These are phyloP conservation scores for Raffaelea ambrosiae DNA, from an alignment of 2,329 filamentous ascomycete genomes.

Conservation along the genomic window DNA sequence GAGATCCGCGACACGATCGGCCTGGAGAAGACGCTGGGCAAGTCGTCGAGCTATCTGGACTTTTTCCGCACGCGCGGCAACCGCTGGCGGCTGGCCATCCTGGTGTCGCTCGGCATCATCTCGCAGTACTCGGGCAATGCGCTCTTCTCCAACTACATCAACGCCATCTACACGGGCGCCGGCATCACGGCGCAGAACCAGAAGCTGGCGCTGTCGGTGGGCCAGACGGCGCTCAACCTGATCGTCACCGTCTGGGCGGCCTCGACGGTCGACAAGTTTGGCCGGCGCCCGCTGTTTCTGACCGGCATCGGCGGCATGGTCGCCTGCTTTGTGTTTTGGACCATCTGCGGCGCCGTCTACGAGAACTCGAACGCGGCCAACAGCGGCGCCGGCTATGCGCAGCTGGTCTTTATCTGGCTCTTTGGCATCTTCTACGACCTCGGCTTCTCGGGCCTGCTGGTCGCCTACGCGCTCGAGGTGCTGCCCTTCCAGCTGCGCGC, in stretches of 20 bases:
- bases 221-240: slow-evolving; percentile 51
- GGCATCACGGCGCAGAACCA: slow-evolving; percentile 49
- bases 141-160: slow-evolving; percentile 59
- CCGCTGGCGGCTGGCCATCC: slow-evolving; percentile 52
- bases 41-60: slow-evolving; percentile 46
- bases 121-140: slow-evolving; percentile 62
- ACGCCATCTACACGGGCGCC: slow-evolving; percentile 51
- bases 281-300: slow-evolving; percentile 46
- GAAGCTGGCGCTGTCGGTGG: slow-evolving; percentile 46
- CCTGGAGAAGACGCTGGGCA: slow-evolving; percentile 43
- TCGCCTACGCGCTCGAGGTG: slow-evolving; percentile 51
- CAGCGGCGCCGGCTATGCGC: slow-evolving; percentile 38
- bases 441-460: slow-evolving; percentile 48
- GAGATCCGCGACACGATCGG: slow-evolving; percentile 58
- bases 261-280: slow-evolving; percentile 39
- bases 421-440: slow-evolving; percentile 53
- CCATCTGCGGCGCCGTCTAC: slow-evolving; percentile 42
- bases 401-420: slow-evolving; percentile 51
- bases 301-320: slow-evolving; percentile 37
- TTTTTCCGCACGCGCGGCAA: slow-evolving; percentile 55
- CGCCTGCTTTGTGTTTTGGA: slow-evolving; percentile 40
- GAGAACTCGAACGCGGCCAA: slow-evolving; percentile 35
- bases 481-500: slow-evolving; percentile 50
- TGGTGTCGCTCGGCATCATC: slow-evolving; percentile 56
- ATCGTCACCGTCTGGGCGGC: slow-evolving; percentile 47